Evolutionary conservation across 2,329 filamentous ascomycete genomes (phyloP).

Genomic region (Ophiostoma perfectum): DNA sequence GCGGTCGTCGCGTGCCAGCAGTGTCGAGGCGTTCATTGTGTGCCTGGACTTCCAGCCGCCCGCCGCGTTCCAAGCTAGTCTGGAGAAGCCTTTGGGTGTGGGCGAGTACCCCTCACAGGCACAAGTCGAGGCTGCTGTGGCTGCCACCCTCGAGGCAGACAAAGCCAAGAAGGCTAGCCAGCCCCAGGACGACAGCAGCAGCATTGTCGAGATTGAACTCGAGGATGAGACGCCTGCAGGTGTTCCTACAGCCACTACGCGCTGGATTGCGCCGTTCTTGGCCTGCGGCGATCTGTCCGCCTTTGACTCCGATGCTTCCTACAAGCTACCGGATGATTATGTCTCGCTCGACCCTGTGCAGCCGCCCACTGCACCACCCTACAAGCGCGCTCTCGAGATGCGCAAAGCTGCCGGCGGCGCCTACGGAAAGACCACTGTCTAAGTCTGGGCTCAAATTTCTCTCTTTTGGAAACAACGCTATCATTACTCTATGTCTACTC

Average conservation of each 20-base stretch:
- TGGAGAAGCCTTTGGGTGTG: slow-evolving; percentile 65
- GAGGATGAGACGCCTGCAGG: slow-evolving; percentile 37
- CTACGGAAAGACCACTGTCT: slow-evolving; percentile 60
- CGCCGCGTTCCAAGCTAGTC: slow-evolving; percentile 64
- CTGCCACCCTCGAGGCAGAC: background rate
- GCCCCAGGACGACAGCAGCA: slow-evolving; percentile 30
- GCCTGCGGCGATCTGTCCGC: slow-evolving; percentile 94
- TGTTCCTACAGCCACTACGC: slow-evolving; percentile 27
- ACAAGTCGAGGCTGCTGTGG: background rate
- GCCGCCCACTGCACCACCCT: slow-evolving; percentile 91
- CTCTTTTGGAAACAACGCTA: background rate
- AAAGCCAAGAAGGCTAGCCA: background rate
- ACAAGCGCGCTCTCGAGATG: slow-evolving; percentile 84
- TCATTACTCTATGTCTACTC: background rate
- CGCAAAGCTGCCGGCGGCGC: slow-evolving; percentile 69
- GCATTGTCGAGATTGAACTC: slow-evolving; percentile 45
- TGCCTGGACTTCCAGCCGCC: slow-evolving; percentile 86
- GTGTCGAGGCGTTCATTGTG: slow-evolving; percentile 93
- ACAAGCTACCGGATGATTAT: slow-evolving; percentile 78
- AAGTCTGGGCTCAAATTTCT: background rate
- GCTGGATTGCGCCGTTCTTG: slow-evolving; percentile 93
- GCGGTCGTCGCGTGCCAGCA: slow-evolving; percentile 88
- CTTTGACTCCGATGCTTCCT: slow-evolving; percentile 94
- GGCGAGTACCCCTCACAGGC: slow-evolving; percentile 30
- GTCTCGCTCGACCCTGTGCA: slow-evolving; percentile 88